Conservation (phyloP, 225 moss, liverwort and hornwort species). For the Physcomitrium patens region DNA sequence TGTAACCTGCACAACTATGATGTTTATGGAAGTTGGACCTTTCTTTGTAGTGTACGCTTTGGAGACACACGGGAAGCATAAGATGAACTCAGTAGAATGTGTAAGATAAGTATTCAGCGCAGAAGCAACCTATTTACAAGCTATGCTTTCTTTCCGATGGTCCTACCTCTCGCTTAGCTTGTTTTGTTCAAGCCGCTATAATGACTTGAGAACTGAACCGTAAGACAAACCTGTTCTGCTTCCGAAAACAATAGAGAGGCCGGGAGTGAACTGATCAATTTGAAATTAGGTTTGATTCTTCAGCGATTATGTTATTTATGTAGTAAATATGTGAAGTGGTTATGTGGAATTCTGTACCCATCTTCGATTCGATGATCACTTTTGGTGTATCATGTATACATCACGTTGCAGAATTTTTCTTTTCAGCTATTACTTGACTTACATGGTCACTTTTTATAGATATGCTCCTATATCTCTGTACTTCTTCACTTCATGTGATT, state of each 20-base stretch:
- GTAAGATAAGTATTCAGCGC: conserved; percentile 15
- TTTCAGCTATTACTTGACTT: conserved; percentile 7
- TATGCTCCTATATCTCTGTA: conserved; percentile 11
- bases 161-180: not conserved
- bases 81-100: not conserved
- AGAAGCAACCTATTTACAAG: conserved; percentile 17
- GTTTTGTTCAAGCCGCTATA: conserved; percentile 2
- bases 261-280: not conserved
- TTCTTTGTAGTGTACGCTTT: not conserved
- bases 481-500: conserved; percentile 10
- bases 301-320: not conserved
- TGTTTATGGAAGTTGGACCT: not conserved
- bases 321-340: not conserved
- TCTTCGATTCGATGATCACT: not conserved
- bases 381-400: not conserved
- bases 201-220: not conserved
- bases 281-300: not conserved
- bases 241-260: conserved; percentile 2
- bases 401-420: not conserved
- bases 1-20: conserved; percentile 1
- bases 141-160: conserved; percentile 12
- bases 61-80: not conserved
- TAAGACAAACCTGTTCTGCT: conserved; percentile 3
- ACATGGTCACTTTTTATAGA: conserved; percentile 1
- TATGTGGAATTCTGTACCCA: not conserved